Percentiles rank a stretch among this genome's conserved stretches.
These are phyloP conservation scores for Spathaspora sp. DNA, from an alignment of 805 yeast genomes.

Conservation along the genomic window DNA sequence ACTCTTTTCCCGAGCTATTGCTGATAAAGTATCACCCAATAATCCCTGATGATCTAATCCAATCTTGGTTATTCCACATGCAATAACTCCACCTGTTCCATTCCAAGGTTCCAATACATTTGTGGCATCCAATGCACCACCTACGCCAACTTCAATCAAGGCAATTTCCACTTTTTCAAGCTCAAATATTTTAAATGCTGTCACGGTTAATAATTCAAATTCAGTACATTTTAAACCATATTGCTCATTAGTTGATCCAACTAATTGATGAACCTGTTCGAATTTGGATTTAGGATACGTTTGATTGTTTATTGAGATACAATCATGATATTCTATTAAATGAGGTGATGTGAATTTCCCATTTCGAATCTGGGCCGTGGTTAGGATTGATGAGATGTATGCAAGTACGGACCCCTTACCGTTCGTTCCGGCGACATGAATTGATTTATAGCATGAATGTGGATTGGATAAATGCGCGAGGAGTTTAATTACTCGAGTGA, in stretches of 20 bases:
- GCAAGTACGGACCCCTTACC: conserved; percentile 95
- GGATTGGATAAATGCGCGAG: conserved; percentile 60
- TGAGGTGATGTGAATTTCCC: conserved; percentile 94
- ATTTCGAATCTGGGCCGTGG: conserved; percentile 43
- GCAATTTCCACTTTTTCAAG: conserved; percentile 63
- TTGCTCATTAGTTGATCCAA: conserved; percentile 36
- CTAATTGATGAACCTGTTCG: conserved; percentile 36
- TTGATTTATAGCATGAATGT: conserved; percentile 54
- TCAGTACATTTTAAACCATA: conserved; percentile 69
- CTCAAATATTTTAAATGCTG: conserved; percentile 76
- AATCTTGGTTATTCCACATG: conserved; percentile 77
- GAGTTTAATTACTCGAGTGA: conserved; percentile 28
- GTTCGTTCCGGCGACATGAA: conserved; percentile 96
- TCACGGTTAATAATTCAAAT: conserved; percentile 81
- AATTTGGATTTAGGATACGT: conserved; percentile 51
- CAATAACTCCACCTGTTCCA: conserved; percentile 39
- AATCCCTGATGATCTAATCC: conserved; percentile 82
- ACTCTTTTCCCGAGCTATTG: conserved; percentile 78
- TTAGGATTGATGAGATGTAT: conserved; percentile 64
- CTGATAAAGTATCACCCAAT: conserved; percentile 60
- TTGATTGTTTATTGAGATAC: conserved; percentile 61
- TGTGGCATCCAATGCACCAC: conserved; percentile 88
- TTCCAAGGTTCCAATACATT: conserved; percentile 51
- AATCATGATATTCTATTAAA: conserved; percentile 67
- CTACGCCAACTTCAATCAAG: conserved; percentile 90